Evolutionary conservation across 148 eudicot genomes (phyloP).

Genomic region (Beta vulgaris): DNA sequence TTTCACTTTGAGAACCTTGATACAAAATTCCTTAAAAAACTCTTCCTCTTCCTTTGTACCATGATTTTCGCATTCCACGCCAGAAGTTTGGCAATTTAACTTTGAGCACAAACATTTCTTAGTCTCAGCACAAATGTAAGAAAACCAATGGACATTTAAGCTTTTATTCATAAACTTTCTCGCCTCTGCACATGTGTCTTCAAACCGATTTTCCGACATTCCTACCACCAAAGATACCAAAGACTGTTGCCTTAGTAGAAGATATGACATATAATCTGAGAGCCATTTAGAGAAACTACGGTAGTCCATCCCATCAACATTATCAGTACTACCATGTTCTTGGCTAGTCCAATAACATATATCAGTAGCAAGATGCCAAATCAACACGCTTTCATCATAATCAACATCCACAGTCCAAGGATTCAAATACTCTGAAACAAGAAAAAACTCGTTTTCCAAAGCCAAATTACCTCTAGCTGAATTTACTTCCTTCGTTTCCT

Average conservation of each 20-base stretch:
- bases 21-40: background rate
- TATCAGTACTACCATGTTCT: background rate
- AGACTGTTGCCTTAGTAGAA: slow-evolving; percentile 23
- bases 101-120: background rate
- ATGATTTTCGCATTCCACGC: background rate
- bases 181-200: slow-evolving; percentile 28
- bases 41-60: background rate
- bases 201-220: slow-evolving; percentile 21
- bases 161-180: background rate
- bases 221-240: slow-evolving; percentile 31
- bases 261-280: slow-evolving; percentile 39
- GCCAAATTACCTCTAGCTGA: slow-evolving; percentile 9
- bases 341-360: slow-evolving; percentile 20
- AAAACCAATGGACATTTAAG: background rate
- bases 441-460: background rate
- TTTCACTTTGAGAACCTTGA: background rate
- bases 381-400: slow-evolving; percentile 24
- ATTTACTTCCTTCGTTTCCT: background rate
- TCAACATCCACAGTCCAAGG: slow-evolving; percentile 17
- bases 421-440: slow-evolving; percentile 6
- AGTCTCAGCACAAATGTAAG: background rate
- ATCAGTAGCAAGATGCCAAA: slow-evolving; percentile 33
- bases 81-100: too few species aligned
- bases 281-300: slow-evolving; percentile 10
- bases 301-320: background rate